Base-by-base conservation (phyloP, 192 early-diverging fungal genomes). In the Backusella westeae region DNA sequence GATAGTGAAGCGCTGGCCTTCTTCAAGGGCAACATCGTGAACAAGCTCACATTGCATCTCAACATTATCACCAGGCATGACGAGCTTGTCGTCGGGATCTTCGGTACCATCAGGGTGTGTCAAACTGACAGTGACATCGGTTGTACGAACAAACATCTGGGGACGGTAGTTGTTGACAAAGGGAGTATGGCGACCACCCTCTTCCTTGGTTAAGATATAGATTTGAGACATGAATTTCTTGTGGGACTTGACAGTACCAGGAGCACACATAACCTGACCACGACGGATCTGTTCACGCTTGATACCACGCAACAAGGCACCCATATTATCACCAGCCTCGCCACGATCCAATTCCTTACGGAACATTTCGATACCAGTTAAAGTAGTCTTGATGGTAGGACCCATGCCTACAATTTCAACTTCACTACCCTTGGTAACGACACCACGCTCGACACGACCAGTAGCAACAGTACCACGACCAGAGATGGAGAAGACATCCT, bases 331-430 rank as follows among this genome's bases (percentile, higher is more conserved):
- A 83, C 98, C 96, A 72, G 98, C 96, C 83, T 97, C 93, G 76
- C 95, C 98, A 77, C 90, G 90, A 80, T 97, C 96, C 66, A 99
- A 92, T 90, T 97, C 94, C 88, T 99, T 98, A 91, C 96, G 96
- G 94, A 97, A 97, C 96, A 98, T 98, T 84, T 99, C 98, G 73
- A 99, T 92, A 74, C 96, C 95, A 15, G 95, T 99, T 73, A 98
- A 87, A 29, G 89, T 96, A 72, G 96, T 97, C 90, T 96, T 97
- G 76, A 91, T 84, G 66, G 91, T 92, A 21, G 89, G 85, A n/a
- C 96, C 96, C 79, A 91, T 95, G 66, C 96, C 97, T 72, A 99
- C 92, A 82, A 98, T 91, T 88, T 99, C 97, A 72, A 99, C 90
- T 87, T 98, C 96, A 78, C 91, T 87, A 80, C 96, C 96, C 92